These are phyloP conservation scores for Lindgomyces ingoldianus DNA, from an alignment of 495 filamentous ascomycete genomes.

Conservation along the genomic window DNA sequence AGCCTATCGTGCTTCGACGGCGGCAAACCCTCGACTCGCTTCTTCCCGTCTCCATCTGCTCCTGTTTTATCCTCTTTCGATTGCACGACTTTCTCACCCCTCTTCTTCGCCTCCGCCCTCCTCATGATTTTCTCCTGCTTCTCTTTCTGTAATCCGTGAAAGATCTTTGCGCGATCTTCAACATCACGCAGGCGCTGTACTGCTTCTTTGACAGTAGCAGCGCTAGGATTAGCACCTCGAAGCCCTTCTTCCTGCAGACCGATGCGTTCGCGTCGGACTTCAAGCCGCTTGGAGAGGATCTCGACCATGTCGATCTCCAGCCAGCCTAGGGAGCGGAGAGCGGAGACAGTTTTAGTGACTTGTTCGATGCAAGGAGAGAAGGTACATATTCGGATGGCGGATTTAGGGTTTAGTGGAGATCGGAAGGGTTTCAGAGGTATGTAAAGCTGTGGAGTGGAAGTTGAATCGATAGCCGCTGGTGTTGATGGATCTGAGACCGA, in stretches of 20 bases:
- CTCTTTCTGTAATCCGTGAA: slow-evolving; percentile 52
- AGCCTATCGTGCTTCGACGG: slow-evolving; percentile 33
- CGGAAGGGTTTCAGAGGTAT: slow-evolving; percentile 44
- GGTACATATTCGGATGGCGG: slow-evolving; percentile 76
- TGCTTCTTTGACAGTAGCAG: slow-evolving; percentile 75
- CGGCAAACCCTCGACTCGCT: slow-evolving; percentile 24
- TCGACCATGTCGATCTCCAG: slow-evolving; percentile 91
- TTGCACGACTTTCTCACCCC: slow-evolving; percentile 12
- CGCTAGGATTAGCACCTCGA: slow-evolving; percentile 60
- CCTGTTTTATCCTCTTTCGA: slow-evolving; percentile 21
- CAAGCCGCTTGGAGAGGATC: slow-evolving; percentile 70
- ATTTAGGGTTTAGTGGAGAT: slow-evolving; percentile 69
- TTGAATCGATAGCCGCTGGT: slow-evolving; percentile 31
- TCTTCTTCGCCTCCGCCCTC: slow-evolving; percentile 30
- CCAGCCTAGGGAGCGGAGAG: slow-evolving; percentile 79
- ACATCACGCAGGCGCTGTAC: slow-evolving; percentile 68
- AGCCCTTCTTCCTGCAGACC: slow-evolving; percentile 61
- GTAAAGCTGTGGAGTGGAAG: neutral
- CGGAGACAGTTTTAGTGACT: slow-evolving; percentile 76
- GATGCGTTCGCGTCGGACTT: slow-evolving; percentile 78
- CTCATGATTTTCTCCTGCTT: slow-evolving; percentile 29
- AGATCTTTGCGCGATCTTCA: slow-evolving; percentile 62
- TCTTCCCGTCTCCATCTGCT: slow-evolving; percentile 8
- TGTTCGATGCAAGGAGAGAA: slow-evolving; percentile 98
- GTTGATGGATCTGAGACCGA: slow-evolving; percentile 10